Base-by-base conservation (phyloP, 768 basidiomycete genomes). In the Hericium erinaceus region DNA sequence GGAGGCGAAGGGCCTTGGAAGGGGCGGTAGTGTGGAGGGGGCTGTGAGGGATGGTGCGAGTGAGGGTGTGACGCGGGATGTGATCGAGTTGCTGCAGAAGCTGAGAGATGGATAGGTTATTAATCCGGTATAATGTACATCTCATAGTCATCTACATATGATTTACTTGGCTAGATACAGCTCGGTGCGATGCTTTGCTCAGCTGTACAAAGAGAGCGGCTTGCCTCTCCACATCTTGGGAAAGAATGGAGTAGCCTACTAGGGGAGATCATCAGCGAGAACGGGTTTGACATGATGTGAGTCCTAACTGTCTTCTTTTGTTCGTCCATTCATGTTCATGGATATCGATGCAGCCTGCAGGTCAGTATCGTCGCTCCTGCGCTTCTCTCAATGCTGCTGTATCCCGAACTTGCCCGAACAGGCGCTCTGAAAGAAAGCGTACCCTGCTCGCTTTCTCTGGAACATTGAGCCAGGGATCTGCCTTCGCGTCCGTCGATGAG, bases 41-140 rank as follows among this genome's bases (percentile, higher is more conserved):
- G 48, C 20, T 16, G 50, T 49, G 49, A 53, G 48, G 39, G 48
- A 61, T 58, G 40, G 58, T 58, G 56, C 60, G 28, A 70, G 68
- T 24, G 69, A 71, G 60, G 63, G 61, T 49, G 68, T 72, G 16
- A 70, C 70, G 48, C 68, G 61, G 54, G 65, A 66, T 55, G 80
- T 87, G 18, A 75, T 88, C 38, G 58, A 62, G 54, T 84, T 81
- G 70, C 68, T 88, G 67, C 78, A 81, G 61, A 58, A 54, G 20
- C 66, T 82, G 57, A 63, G 61, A 28, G 63, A 64, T 39, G 13
- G 40, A 48, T 63, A 26, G 49, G 22, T 16, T 40, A 12, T 40
- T 15, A 33, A 2, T 9, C 44, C 16, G n/a, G 44, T 15, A 46
- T 28, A 41, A 15, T 41, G 39, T 37, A n/a, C 46, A 16, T 11